Conservation (phyloP, 352 stramenopile species). For the Phytophthora boehmeriae region DNA sequence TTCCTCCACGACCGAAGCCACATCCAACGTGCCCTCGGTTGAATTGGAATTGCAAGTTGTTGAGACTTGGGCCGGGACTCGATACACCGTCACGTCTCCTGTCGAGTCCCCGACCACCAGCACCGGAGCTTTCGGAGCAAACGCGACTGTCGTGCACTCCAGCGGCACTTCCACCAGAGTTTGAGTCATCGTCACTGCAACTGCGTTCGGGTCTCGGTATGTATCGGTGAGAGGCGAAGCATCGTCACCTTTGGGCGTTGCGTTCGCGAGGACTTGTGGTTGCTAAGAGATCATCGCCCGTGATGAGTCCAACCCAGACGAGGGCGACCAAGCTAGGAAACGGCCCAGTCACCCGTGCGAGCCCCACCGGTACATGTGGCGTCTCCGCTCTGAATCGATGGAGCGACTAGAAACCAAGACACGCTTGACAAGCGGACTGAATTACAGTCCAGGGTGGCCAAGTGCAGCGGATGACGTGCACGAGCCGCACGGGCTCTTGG, state of each 20-base stretch:
- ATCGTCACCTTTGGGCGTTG: constrained; percentile 16
- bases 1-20: constrained; percentile 46
- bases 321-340: no score
- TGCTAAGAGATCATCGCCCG: constrained; percentile 6
- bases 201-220: constrained; percentile 16
- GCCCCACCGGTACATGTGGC: no score
- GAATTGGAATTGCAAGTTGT: constrained; percentile 3
- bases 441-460: no score
- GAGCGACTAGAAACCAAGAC: no score
- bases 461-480: no score
- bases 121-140: constrained; percentile 71
- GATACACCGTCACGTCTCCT: constrained; percentile 77
- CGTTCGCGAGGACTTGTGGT: constrained; percentile 11
- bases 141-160: constrained; percentile 75
- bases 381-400: no score
- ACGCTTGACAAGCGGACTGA: no score
- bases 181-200: neutral
- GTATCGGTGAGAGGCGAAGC: constrained; percentile 2
- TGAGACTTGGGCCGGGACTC: constrained; percentile 49
- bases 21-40: constrained; percentile 9
- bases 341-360: no score
- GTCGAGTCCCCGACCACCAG: constrained; percentile 80
- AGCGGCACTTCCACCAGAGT: constrained; percentile 47
- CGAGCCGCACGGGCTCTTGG: no score
- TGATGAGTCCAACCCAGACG: no score